Evolutionary conservation across 768 basidiomycete species (phyloP), one percentile per base, ranked within the genome.

Genomic region (Leccinum imitatum): DNA sequence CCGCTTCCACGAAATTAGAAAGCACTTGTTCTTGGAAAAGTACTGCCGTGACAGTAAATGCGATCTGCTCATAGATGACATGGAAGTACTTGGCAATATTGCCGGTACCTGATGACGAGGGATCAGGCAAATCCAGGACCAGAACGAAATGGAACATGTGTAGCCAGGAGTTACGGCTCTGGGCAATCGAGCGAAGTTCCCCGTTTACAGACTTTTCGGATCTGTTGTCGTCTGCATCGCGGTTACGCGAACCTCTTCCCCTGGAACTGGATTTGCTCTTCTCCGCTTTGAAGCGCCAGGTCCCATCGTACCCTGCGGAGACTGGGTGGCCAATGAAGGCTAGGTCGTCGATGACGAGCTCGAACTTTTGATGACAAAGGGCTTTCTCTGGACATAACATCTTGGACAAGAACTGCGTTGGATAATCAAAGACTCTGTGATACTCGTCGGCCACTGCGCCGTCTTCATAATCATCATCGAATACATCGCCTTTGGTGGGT

Each of bases 261-360:
- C 87, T 77, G 23, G 82, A 78, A 39, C 73, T 77, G 46, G 75
- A 60, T 64, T 84, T 83, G 54, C 69, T 64, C 63, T 82, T 85
- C 66, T 89, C 88, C n/a, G 78, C 77, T 68, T 82, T 85, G 71
- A 91, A 91, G 44, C 79, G 78, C 93, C 95, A 95, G 14, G 69
- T 78, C 1, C 89, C 91, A 64, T 89, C 87, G 30, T 78, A 67
- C 55, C 91, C 89, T 11, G 84, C 84, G 69, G 89, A 91, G 3
- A 98, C 94, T 2, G 96, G 97, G 72, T 98, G 95, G 0, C 97
- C 97, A 48, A 98, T 81, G 72, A 98, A 98, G 6, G 87, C 91
- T 25, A 98, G 80, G 66, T 95, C 89, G 70, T 98, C 95, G 25
- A 97, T 89, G 44, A 92, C 75, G 31, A 99, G 83, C 71, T 96